phyloP scores from a whole-genome alignment of 192 early-diverging fungal genomes.

The Dissophora globulifera region DNA sequence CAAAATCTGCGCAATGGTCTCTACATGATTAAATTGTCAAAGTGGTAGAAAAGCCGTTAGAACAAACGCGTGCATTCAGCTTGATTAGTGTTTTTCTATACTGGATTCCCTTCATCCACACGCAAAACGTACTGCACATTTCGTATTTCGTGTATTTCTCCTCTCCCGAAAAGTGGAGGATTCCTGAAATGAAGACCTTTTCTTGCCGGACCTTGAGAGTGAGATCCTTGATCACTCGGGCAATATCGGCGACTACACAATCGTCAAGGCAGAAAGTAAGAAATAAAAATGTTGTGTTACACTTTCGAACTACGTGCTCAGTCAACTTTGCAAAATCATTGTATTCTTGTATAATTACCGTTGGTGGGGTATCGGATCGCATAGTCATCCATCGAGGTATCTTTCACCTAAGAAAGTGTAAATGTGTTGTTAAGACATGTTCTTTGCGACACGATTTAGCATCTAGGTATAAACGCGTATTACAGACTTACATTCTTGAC shows the following conservation, averaged over 20 bases:
- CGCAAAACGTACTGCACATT: slow-evolving; percentile 71
- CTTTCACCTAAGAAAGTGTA: slow-evolving; percentile 55
- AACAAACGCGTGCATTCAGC: too few species aligned
- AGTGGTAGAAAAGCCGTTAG: too few species aligned
- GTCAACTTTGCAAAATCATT: too few species aligned
- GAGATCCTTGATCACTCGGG: slow-evolving; percentile 73
- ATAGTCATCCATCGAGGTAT: slow-evolving; percentile 73
- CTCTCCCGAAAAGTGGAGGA: slow-evolving; percentile 71
- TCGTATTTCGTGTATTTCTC: slow-evolving; percentile 76
- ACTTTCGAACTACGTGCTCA: too few species aligned
- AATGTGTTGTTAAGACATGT: too few species aligned
- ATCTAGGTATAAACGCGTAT: background rate
- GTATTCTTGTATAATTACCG: too few species aligned
- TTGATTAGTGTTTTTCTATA: too few species aligned
- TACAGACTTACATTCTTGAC: slow-evolving; percentile 57
- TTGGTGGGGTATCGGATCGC: slow-evolving; percentile 86
- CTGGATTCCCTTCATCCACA: too few species aligned
- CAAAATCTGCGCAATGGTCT: slow-evolving; percentile 61
- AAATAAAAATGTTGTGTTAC: too few species aligned
- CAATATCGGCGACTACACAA: slow-evolving; percentile 76
- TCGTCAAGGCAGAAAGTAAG: background rate
- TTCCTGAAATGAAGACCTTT: slow-evolving; percentile 57
- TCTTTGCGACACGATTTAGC: too few species aligned
- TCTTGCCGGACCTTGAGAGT: slow-evolving; percentile 49
- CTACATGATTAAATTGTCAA: too few species aligned